Percentiles rank a stretch among this genome's conserved stretches.
Evolutionary conservation across 345 rosid genomes (phyloP).

Genomic region (Orychophragmus violaceus): DNA sequence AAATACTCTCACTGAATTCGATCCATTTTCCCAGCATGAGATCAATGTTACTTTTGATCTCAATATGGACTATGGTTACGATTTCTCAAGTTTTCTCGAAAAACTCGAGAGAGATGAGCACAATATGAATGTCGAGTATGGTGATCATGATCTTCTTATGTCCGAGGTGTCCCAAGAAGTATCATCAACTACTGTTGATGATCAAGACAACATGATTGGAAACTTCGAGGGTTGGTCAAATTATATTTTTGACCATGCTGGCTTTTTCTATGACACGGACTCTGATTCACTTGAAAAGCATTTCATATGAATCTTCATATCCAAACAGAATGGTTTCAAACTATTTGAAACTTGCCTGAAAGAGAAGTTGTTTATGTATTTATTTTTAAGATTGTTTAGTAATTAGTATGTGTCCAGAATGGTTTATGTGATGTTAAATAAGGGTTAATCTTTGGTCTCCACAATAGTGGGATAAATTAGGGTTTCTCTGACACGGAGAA

Average conservation of each 20-base stretch:
- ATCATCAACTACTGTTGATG: constrained; percentile 31
- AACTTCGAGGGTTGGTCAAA: constrained; percentile 23
- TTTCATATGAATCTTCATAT: neutral
- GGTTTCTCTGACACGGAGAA: constrained; percentile 12
- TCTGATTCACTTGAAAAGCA: constrained; percentile 12
- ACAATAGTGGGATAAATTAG: neutral
- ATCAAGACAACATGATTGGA: constrained; percentile 20
- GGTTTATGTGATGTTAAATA: neutral
- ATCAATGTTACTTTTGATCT: constrained; percentile 14
- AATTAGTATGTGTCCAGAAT: neutral
- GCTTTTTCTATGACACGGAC: constrained; percentile 10
- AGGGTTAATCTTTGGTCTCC: neutral
- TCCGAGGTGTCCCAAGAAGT: constrained; percentile 26
- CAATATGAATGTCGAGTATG: constrained; percentile 2
- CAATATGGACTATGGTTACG: constrained; percentile 1
- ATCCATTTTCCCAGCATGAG: constrained; percentile 12
- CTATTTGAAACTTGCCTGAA: neutral
- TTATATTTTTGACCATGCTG: constrained; percentile 22
- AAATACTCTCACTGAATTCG: neutral
- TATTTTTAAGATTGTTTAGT: neutral
- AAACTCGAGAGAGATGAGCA: neutral
- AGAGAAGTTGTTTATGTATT: neutral
- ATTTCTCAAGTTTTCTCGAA: constrained; percentile 21
- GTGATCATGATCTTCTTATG: constrained; percentile 10
- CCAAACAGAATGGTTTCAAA: neutral